A percentile compares a stretch with the other conserved stretches of the same genome.
Evolutionary conservation across 2,329 filamentous ascomycete genomes (phyloP).

Genomic region (Capronia coronata): DNA sequence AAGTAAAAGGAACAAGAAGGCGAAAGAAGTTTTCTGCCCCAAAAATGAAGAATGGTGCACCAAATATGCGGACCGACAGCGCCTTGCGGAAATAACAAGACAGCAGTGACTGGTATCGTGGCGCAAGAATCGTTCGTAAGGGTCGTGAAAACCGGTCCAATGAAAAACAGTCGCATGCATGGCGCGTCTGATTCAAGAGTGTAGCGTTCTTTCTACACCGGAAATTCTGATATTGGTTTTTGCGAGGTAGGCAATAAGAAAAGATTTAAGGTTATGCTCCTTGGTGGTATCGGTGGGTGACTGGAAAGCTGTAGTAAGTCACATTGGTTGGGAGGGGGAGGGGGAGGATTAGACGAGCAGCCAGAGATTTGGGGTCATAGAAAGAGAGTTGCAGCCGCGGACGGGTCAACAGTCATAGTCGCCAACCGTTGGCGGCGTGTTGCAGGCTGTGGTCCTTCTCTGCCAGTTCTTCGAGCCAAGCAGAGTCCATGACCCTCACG

Average conservation of each 20-base stretch:
- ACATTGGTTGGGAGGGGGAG: no score
- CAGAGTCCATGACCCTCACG: constrained; percentile 48
- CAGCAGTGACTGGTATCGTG: background rate
- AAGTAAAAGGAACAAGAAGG: no score
- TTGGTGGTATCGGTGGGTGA: no score
- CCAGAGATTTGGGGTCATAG: no score
- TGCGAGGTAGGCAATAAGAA: no score
- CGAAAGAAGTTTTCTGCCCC: no score
- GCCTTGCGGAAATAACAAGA: background rate
- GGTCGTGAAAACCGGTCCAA: background rate
- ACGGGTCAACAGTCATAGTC: constrained; percentile 11
- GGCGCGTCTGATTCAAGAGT: background rate
- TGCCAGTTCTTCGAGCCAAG: constrained; percentile 46
- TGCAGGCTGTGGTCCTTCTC: constrained; percentile 15
- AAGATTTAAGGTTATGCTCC: no score
- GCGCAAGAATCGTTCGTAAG: background rate
- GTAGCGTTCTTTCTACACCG: no score
- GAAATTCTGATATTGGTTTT: no score
- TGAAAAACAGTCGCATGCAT: background rate
- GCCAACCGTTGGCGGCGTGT: constrained; percentile 13
- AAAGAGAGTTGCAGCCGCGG: no score
- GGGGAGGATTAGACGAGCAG: no score
- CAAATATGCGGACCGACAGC: background rate
- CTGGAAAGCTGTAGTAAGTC: no score
- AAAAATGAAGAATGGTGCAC: background rate